Base-by-base conservation (phyloP, 192 early-diverging fungal genomes). In the Funneliformis geosporum region DNA sequence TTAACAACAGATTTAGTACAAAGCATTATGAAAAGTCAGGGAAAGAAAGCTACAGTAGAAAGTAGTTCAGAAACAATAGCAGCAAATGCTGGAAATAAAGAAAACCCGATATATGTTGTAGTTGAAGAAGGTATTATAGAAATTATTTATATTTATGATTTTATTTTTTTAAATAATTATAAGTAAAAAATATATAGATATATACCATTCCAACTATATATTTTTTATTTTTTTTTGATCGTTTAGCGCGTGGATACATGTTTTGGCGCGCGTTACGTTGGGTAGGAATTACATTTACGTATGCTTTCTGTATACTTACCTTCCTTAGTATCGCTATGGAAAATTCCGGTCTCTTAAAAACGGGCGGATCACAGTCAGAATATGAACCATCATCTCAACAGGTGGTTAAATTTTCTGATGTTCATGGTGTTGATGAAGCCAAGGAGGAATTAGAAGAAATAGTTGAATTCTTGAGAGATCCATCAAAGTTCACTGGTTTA, bases 371-470 rank as follows among this genome's bases (percentile, higher is more conserved):
- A 21, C 89, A 90, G 67, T 88, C 88, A 12, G 89, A 90, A 59
- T 90, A 87, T 77, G 90, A 91, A 47, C 87, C 90, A 16, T 84
- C 86, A 6, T 83, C 84, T 39, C 84, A 88, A 66, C 89, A 90
- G 62, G 83, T 88, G 28, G 93, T 96, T 68, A 94, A 89, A 74
- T 98, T 99, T 80, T 86, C 92, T 4, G 98, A 99, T 79, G 98
- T 99, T 0, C 96, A 97, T 82, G 97, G 97, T 40, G 96, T 97
- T 43, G 96, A 98, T 68, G 98, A 99, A 81, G 97, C 98, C 33
- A 99, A 99, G 82, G 93, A 95, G 79, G 98, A 99, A 85, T 86
- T 99, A 66, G 91, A 97, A 73, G 98, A 99, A 81, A 87, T 99
- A 18, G 98, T 99, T 23, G 92, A 94, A 73, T 99, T 99, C 78